Evolutionary conservation across 345 rosid genomes (phyloP).

Genomic region (Ceriops tagal): DNA sequence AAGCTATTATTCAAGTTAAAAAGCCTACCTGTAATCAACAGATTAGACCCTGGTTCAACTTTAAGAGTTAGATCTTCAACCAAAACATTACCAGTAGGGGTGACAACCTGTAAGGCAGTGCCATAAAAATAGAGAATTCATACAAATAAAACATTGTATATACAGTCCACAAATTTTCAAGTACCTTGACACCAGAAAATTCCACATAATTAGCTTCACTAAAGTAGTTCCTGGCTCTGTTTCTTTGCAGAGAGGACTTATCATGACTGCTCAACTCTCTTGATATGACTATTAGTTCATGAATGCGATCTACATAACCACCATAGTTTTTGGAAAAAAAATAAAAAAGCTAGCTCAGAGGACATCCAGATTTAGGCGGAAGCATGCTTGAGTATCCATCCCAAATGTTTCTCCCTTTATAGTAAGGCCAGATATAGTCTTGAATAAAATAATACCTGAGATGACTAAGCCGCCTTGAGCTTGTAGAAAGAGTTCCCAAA

Average conservation of each 20-base stretch:
- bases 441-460: slow-evolving; percentile 55
- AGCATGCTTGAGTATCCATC: neutral
- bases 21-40: slow-evolving; percentile 84
- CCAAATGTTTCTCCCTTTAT: neutral
- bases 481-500: slow-evolving; percentile 85
- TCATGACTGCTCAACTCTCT: slow-evolving; percentile 73
- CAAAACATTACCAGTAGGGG: slow-evolving; percentile 87
- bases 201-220: slow-evolving; percentile 85
- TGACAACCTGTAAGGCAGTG: slow-evolving; percentile 68
- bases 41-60: slow-evolving; percentile 91
- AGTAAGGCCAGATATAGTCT: neutral
- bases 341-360: slow-evolving; percentile 14
- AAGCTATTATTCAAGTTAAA: slow-evolving; percentile 15
- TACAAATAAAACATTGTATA: slow-evolving; percentile 3
- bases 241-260: slow-evolving; percentile 57
- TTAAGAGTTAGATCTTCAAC: slow-evolving; percentile 84
- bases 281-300: slow-evolving; percentile 78
- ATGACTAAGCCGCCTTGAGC: slow-evolving; percentile 86
- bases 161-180: slow-evolving; percentile 16
- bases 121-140: slow-evolving; percentile 17
- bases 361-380: slow-evolving; percentile 5
- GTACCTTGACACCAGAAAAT: slow-evolving; percentile 95
- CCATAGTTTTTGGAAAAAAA: slow-evolving; percentile 28
- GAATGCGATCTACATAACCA: slow-evolving; percentile 98
- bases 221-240: slow-evolving; percentile 63